Evolutionary conservation across 179 eudicot species (phyloP), one percentile per base, ranked within the genome.

Genomic region (Beta lomatogona): DNA sequence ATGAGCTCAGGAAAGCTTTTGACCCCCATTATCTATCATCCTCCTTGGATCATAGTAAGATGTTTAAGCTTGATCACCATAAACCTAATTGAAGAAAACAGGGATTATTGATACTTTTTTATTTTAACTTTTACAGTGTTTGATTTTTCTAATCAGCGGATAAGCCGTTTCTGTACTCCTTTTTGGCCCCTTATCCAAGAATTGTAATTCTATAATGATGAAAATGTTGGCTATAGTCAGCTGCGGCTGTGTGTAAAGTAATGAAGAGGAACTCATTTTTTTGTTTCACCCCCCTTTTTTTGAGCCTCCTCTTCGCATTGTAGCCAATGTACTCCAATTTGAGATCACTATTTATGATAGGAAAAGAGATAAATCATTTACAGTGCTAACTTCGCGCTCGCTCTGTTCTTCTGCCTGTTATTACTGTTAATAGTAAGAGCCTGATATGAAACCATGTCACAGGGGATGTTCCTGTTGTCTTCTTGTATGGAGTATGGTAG

Each of bases 1-100:
- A 88, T 14, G 88, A 94, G 89, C 91, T 96, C 18, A 82, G 86
- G 82, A 88, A 77, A 81, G 86, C 86, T 70, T 89, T 86, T 67
- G 65, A 84, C 83, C 91, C 91, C 45, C 61, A 52, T 0, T 28
- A 77, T 14, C 41, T 66, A 5, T 63, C 85, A 18, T 25, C 83
- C 4, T 57, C 78, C 1, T 70, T 75, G 55, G 87, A 79, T 75
- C 78, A 59, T 71, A 54, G 76, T 57, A 76, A 75, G 75, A 71
- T 71, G 81, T 53, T 86, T 28, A 83, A 77, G 77, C 80, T 65
- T 77, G 76, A 82, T 67, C 55, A 82, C 15, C 79, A 83, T 71
- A 80, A 57, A 36, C 75, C 44, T 65, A 74, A 65, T 79, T 85
- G 71, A 76, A 48, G 21, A 69, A 21, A n/a, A 75, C 70, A 41